These are phyloP conservation scores for Colletotrichum limetticola DNA, from an alignment of 2,329 filamentous ascomycete genomes.

Conservation along the genomic window DNA sequence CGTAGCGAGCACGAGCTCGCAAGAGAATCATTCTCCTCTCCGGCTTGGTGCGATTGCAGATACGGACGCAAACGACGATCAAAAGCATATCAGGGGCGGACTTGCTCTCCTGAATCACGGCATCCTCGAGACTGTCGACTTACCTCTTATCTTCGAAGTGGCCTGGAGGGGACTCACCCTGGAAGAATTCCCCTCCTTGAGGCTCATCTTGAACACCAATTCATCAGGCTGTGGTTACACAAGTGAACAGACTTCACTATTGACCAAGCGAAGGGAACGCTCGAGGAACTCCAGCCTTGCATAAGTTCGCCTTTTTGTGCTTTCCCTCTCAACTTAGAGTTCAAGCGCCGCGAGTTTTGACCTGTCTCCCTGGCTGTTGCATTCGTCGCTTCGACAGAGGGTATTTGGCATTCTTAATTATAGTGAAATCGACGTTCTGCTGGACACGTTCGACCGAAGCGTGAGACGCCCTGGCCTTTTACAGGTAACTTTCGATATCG, in stretches of 20 bases:
- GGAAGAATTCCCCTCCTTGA: not conserved
- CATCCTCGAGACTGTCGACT: not conserved
- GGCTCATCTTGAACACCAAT: not conserved
- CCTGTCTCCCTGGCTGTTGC: not conserved
- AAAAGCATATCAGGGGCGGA: not conserved
- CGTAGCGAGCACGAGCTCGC: not conserved
- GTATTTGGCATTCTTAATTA: not conserved
- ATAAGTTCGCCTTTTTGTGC: slow-evolving; percentile 24
- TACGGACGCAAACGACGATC: not conserved
- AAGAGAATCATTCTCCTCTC: not conserved
- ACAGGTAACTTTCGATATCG: too few relatives aligned
- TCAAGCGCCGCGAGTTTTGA: slow-evolving; percentile 11
- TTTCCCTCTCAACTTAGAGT: slow-evolving; percentile 27
- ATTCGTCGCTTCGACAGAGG: slow-evolving; percentile 1
- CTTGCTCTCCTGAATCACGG: not conserved
- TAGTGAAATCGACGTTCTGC: not conserved
- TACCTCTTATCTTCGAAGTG: not conserved
- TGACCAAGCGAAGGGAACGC: not conserved
- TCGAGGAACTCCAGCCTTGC: slow-evolving; percentile 22
- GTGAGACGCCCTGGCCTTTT: not conserved
- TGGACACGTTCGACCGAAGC: not conserved
- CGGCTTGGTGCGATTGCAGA: not conserved
- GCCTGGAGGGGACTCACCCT: not conserved
- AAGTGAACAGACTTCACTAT: not conserved
- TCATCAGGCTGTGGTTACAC: not conserved